Evolutionary conservation across 2,329 filamentous ascomycete species (phyloP).

Genomic region (Fusarium caatingaense): DNA sequence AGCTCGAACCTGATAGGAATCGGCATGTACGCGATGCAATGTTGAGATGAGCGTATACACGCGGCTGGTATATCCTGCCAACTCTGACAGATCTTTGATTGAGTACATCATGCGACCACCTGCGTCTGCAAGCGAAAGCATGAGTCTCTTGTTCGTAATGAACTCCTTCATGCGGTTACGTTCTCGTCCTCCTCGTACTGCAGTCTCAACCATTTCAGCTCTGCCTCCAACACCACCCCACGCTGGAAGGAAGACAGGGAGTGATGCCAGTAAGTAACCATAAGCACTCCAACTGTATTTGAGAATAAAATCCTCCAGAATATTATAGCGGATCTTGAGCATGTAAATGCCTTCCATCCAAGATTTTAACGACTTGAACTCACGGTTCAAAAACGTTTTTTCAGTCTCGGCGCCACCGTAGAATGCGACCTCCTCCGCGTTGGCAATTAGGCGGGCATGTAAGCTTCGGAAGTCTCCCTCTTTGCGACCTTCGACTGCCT

Average conservation of each 20-base stretch:
- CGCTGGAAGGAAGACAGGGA: slow-evolving; percentile 92
- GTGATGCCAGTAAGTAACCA: slow-evolving; percentile 90
- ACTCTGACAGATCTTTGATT: slow-evolving; percentile 95
- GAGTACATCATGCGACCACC: slow-evolving; percentile 99
- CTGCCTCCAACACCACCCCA: slow-evolving; percentile 88
- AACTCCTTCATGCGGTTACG: slow-evolving; percentile 96
- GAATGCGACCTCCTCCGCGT: slow-evolving; percentile 97
- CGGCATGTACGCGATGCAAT: slow-evolving; percentile 90
- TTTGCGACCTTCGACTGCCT: slow-evolving; percentile 92
- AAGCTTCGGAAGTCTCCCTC: slow-evolving; percentile 95
- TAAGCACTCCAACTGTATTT: slow-evolving; percentile 99
- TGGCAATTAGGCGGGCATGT: slow-evolving; percentile 92
- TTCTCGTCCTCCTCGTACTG: slow-evolving; percentile 71
- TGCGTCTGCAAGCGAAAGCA: slow-evolving; percentile 96
- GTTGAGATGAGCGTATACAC: slow-evolving; percentile 97
- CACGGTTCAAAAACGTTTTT: slow-evolving; percentile 88
- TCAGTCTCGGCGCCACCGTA: slow-evolving; percentile 97
- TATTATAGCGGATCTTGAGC: slow-evolving; percentile 98
- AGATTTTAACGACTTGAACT: slow-evolving; percentile 90
- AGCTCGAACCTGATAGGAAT: slow-evolving; percentile 79
- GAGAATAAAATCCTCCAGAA: slow-evolving; percentile 96
- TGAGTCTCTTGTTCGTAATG: slow-evolving; percentile 98
- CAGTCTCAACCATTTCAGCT: slow-evolving; percentile 69
- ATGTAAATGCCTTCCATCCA: slow-evolving; percentile 99
- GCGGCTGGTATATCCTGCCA: slow-evolving; percentile 94